Evolutionary conservation across 176 grass and related monocot species (phyloP).

Genomic region (Urochloa ruziziensis): DNA sequence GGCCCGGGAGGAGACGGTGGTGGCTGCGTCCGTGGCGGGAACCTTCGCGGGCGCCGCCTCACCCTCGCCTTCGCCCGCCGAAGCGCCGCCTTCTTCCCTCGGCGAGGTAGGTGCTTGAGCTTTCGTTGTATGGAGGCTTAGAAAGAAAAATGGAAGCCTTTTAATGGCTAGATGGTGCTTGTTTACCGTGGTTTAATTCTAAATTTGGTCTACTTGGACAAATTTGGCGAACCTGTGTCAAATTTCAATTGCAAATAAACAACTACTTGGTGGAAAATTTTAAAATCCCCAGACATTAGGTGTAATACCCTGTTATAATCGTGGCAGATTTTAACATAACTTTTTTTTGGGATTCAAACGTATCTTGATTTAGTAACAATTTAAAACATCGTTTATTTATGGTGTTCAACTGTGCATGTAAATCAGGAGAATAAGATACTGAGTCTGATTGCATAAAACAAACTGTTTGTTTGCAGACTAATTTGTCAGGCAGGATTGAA

Average conservation of each 20-base stretch:
- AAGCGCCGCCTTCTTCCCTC: constrained; percentile 1
- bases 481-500: constrained; percentile 16
- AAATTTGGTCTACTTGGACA: neutral
- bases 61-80: constrained; percentile 2
- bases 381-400: neutral
- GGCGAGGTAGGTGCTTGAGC: constrained; percentile 23
- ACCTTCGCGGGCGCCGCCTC: neutral
- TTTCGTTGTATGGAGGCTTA: neutral
- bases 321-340: neutral
- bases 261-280: neutral
- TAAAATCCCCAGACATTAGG: neutral
- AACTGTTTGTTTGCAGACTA: constrained; percentile 38
- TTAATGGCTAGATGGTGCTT: neutral
- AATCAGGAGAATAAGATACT: neutral
- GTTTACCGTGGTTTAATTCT: neutral
- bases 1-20: neutral
- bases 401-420: constrained; percentile 5
- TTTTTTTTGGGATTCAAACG: neutral
- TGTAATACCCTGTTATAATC: neutral
- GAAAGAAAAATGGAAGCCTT: neutral
- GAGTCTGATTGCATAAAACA: neutral
- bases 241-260: neutral
- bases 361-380: neutral
- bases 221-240: neutral
- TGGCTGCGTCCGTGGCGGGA: neutral